Base-by-base conservation (phyloP, 306 rosid genomes). In the Carpinus fangiana region DNA sequence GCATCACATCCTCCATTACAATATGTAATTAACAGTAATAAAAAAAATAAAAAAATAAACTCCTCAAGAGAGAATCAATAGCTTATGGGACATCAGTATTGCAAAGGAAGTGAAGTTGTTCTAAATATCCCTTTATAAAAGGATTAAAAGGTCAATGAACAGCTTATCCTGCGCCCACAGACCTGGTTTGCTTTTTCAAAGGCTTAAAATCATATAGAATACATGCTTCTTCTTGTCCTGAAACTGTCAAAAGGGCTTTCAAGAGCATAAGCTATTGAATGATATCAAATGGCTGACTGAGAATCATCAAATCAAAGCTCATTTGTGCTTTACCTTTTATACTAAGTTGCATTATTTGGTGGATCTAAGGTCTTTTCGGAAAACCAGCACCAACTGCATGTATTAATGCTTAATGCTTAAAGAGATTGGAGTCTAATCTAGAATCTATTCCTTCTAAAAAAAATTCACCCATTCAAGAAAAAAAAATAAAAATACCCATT, bases 1-100 rank as follows among this genome's bases (percentile, higher is more conserved):
- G 79, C 7, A 79, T 73, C 76, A 80, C 8, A 74, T 50, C 28
- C 47, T 72, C 73, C 76, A 68, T 16, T 12, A 20, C 18, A 5
- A 8, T 18, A 41, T 38, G 4, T n/a, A 67, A 43, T 41, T 67
- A 18, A n/a, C 50, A n/a, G 23, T 36, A 43, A 31, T 1, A 66
- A 66, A 66, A 16, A 1, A 31, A 18, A 41, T 10, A 5, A 4
- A 14, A 20, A 31, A 66, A 23, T 5, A 66, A 66, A 66, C 46
- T 17, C 2, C 70, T 64, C 45, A 34, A 10, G 10, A 34, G 45
- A 31, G 11, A 17, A 65, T 17, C 43, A 65, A 47, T 65, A 2
- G 16, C 36, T 5, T 47, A 47, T 47, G 51, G 51, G 12, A 18
- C 16, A 66, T 4, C 26, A 66, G 4, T 7, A 66, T 36, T 26